Evolutionary conservation across 257 asterid genomes (phyloP), one percentile per base, ranked within the genome.

Genomic region (Asclepias syriaca): DNA sequence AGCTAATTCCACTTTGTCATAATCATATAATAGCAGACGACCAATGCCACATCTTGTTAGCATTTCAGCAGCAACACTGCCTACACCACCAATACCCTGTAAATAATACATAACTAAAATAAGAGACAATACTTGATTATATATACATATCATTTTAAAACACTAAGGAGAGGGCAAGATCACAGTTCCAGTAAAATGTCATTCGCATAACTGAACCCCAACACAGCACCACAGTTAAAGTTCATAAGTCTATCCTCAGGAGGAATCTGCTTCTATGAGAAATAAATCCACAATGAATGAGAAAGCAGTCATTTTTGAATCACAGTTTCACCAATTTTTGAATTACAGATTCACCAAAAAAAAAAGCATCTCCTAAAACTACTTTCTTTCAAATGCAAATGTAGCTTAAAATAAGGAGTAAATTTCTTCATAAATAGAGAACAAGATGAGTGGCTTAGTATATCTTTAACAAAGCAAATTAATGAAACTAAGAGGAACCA

Each of bases 51-150:
- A 94, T 83, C 99, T 87, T 76, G 99, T 94, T 66, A 94, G 88
- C 99, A 94, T 94, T 86, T 94, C 99, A 80, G 99, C 98, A 66
- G 99, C 97, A 81, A 94, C 99, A 83, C 99, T 94, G 76, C 99
- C 98, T 34, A 94, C 99, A 51, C 99, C 99, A 85, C 99, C 99
- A 75, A 94, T 94, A 79, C 99, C 99, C 99, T 94, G 89, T 61
- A 81, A 63, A 24, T 24, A 73, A 15, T 6, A 79, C 67, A 48
- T 49, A 60, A 66, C 24, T 34, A 51, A 48, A 53, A 65, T 65
- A 29, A 80, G 63, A 40, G 61, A 32, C 68, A 48, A 34, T 19
- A 34, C 8, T 16, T 68, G 56, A 29, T 14, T 39, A 22, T 8
- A 18, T 48, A 15, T 7, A 45, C 18, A n/a, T 16, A 18, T 37